These are phyloP conservation scores for Sugiyamaella japonica DNA, from an alignment of 1,139 yeast species.

Conservation along the genomic window DNA sequence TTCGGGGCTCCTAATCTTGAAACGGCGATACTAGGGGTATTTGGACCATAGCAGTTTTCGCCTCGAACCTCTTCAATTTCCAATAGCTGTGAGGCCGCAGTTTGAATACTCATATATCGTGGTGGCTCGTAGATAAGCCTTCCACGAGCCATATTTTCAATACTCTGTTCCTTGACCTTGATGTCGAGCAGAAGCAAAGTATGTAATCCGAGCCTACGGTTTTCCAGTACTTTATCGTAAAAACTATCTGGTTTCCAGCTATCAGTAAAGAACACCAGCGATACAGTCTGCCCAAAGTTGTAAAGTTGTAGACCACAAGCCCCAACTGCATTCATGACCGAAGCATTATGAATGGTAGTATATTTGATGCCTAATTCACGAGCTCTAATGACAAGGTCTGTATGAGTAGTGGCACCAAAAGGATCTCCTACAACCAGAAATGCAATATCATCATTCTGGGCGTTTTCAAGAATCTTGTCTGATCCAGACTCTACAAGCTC, in stretches of 20 bases:
- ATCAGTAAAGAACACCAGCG: conserved; percentile 93
- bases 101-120: conserved; percentile 87
- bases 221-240: conserved; percentile 85
- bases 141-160: conserved; percentile 93
- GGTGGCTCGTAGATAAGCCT: conserved; percentile 94
- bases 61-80: conserved; percentile 79
- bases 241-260: conserved; percentile 96
- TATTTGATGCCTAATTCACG: conserved; percentile 76
- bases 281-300: conserved; percentile 94
- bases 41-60: conserved; percentile 66
- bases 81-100: conserved; percentile 83
- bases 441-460: conserved; percentile 78
- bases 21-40: conserved; percentile 92
- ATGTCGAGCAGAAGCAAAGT: conserved; percentile 86
- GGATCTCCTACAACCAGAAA: conserved; percentile 97
- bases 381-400: conserved; percentile 89
- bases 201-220: conserved; percentile 85
- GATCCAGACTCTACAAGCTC: conserved; percentile 91
- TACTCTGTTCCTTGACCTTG: conserved; percentile 94
- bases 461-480: conserved; percentile 75
- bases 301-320: conserved; percentile 95
- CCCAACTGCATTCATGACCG: conserved; percentile 98
- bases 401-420: conserved; percentile 97
- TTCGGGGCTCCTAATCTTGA: conserved; percentile 86
- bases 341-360: conserved; percentile 89